A percentile compares a stretch with the other conserved stretches of the same genome.
Conservation (phyloP, 768 basidiomycete genomes). For the Russula virescens region DNA sequence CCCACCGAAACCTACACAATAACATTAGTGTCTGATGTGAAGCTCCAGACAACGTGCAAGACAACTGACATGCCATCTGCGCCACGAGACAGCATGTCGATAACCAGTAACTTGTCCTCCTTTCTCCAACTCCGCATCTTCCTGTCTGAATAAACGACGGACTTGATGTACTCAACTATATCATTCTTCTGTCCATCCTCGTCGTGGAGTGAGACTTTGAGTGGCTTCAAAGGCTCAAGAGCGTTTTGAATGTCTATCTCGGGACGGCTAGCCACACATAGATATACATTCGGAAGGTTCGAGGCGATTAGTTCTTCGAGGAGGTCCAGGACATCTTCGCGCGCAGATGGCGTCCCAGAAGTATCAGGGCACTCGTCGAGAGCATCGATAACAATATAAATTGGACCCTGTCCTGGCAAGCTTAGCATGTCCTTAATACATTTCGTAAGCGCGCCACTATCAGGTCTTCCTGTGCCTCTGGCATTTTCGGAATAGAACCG, state of each 20-base stretch:
- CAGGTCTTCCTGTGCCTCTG: background rate
- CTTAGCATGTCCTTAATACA: slow-evolving; percentile 6
- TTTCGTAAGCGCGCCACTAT: background rate
- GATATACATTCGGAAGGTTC: background rate
- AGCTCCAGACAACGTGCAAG: too few relatives aligned
- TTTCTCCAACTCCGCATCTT: slow-evolving; percentile 10
- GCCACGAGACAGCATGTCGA: background rate
- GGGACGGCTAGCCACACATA: slow-evolving; percentile 8
- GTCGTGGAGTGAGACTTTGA: background rate
- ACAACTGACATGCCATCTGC: slow-evolving; percentile 10
- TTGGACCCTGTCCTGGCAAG: background rate
- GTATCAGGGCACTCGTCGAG: slow-evolving; percentile 13
- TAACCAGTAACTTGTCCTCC: background rate
- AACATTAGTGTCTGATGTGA: background rate
- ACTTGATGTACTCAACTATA: background rate
- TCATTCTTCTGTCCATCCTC: slow-evolving; percentile 4
- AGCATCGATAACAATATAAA: slow-evolving; percentile 10
- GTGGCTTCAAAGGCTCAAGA: background rate
- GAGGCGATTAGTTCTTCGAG: background rate
- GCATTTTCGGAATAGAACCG: background rate
- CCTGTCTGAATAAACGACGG: background rate
- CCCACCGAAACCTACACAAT: slow-evolving; percentile 11
- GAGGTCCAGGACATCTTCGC: slow-evolving; percentile 3
- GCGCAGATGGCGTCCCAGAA: background rate
- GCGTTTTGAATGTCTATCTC: background rate